A percentile compares a stretch with the other conserved stretches of the same genome.
Evolutionary conservation across 108 stramenopile species (phyloP).

Genomic region (Aurantiochytrium sp.): DNA sequence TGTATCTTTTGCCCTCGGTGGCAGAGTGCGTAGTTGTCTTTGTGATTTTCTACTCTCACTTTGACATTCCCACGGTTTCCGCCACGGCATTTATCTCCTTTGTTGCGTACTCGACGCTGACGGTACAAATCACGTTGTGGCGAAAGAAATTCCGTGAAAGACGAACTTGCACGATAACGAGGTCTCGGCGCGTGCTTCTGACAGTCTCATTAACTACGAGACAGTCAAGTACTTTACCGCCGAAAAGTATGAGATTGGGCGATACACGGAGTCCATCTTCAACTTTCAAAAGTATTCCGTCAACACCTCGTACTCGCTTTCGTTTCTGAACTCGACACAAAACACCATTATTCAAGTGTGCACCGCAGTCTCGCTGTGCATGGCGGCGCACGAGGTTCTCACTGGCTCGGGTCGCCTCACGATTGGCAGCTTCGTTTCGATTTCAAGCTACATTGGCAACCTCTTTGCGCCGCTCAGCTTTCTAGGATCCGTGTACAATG

Average conservation of each 20-base stretch:
- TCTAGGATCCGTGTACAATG: conserved; percentile 78
- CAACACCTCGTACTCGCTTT: conserved; percentile 70
- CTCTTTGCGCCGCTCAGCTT: conserved; percentile 90
- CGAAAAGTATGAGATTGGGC: conserved; percentile 72
- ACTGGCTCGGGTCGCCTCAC: background rate
- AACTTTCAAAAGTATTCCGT: conserved; percentile 68
- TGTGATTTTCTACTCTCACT: conserved; percentile 77
- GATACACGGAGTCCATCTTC: conserved; percentile 62
- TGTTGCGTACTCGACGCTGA: conserved; percentile 73
- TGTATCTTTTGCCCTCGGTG: conserved; percentile 80
- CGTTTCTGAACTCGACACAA: conserved; percentile 79
- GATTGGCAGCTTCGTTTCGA: conserved; percentile 86
- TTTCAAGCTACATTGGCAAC: conserved; percentile 70
- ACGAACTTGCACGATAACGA: conserved; percentile 85
- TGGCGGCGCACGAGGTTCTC: conserved; percentile 55
- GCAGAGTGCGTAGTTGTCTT: conserved; percentile 76
- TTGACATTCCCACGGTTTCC: conserved; percentile 68
- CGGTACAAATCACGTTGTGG: conserved; percentile 83
- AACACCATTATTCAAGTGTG: conserved; percentile 72
- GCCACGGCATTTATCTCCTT: conserved; percentile 78
- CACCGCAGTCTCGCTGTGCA: conserved; percentile 59
- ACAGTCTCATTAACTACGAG: conserved; percentile 86
- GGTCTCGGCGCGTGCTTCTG: conserved; percentile 80
- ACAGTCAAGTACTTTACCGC: conserved; percentile 93
- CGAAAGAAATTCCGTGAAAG: conserved; percentile 86